phyloP scores from a whole-genome alignment of 1,139 yeast genomes.

The Yarrowia galli region DNA sequence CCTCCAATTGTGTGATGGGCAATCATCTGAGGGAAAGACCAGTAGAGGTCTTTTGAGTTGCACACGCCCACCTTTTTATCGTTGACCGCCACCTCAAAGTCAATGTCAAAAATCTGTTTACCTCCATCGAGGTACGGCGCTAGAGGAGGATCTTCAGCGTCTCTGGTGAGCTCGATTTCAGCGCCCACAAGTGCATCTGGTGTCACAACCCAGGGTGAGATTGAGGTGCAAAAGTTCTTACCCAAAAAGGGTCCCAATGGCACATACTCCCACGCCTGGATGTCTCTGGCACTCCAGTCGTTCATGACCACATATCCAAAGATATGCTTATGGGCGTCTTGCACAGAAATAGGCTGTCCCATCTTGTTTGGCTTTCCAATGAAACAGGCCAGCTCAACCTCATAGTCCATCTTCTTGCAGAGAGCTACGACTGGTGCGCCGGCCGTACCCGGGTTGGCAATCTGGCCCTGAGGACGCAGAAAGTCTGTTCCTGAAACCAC shows the following conservation, averaged over 20 bases:
- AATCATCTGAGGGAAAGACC: slow-evolving; percentile 47
- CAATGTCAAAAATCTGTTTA: slow-evolving; percentile 42
- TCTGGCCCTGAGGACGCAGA: slow-evolving; percentile 47
- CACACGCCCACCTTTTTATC: slow-evolving; percentile 33
- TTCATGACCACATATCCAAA: slow-evolving; percentile 48
- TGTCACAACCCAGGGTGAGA: slow-evolving; percentile 46
- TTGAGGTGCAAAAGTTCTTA: slow-evolving; percentile 46
- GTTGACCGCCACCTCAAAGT: slow-evolving; percentile 42
- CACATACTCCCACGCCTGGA: slow-evolving; percentile 48
- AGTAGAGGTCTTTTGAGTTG: slow-evolving; percentile 43
- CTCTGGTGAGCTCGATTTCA: slow-evolving; percentile 40
- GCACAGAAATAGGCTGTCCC: slow-evolving; percentile 43
- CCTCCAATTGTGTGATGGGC: slow-evolving; percentile 48
- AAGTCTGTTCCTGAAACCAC: slow-evolving; percentile 46
- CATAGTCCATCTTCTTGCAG: slow-evolving; percentile 44
- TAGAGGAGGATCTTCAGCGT: slow-evolving; percentile 41
- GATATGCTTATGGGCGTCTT: slow-evolving; percentile 45
- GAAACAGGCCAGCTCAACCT: slow-evolving; percentile 46
- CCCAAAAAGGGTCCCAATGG: slow-evolving; percentile 48
- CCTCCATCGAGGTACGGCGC: slow-evolving; percentile 43
- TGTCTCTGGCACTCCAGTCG: slow-evolving; percentile 47
- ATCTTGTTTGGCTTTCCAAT: slow-evolving; percentile 43
- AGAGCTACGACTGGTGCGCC: slow-evolving; percentile 42
- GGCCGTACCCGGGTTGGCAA: slow-evolving; percentile 41
- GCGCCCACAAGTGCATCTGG: slow-evolving; percentile 45